Evolutionary conservation across 257 asterid genomes (phyloP), one percentile per base, ranked within the genome.

Genomic region (Solanum chiquidenum): DNA sequence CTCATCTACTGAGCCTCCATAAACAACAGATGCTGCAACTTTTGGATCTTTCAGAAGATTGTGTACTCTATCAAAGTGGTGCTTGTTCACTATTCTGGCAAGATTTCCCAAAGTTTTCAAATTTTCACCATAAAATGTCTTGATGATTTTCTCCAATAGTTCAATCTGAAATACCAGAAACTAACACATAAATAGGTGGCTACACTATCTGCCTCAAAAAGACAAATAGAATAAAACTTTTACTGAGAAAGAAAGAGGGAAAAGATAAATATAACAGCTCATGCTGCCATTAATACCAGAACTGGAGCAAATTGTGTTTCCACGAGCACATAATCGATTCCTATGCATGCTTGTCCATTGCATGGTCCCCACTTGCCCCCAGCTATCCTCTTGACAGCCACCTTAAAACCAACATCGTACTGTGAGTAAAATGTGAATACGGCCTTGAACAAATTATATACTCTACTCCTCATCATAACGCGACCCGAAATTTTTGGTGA

Each of bases 331-430:
- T 97, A 97, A 91, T 97, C 99, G 29, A 95, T 87, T 87, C 95
- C 98, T 68, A 97, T 91, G 94, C 99, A 97, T 77, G 98, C 99
- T 93, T 97, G 99, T 88, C 99, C 99, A 27, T 95, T 95, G 88
- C 99, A 95, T 7, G 95, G 90, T 44, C 99, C 99, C 99, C 98
- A 97, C 90, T 97, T 97, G 34, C 94, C 98, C 40, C 95, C 96
- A 33, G 88, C 93, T 88, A 96, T 90, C 92, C 99, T 93, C 93
- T 95, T 97, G 87, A 91, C 94, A 9, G 94, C 95, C 91, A 92
- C 94, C 98, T 96, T 80, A 64, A 90, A 89, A 60, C 86, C 86
- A 88, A 37, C 79, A 87, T 58, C 40, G 44, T 87, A 60, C 85
- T 14, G 62, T 60, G 73, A 88, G 69, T 42, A 44, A 85, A 84